Base-by-base conservation (phyloP, 176 grass and related monocot genomes). In the Echinochloa phyllopogon region DNA sequence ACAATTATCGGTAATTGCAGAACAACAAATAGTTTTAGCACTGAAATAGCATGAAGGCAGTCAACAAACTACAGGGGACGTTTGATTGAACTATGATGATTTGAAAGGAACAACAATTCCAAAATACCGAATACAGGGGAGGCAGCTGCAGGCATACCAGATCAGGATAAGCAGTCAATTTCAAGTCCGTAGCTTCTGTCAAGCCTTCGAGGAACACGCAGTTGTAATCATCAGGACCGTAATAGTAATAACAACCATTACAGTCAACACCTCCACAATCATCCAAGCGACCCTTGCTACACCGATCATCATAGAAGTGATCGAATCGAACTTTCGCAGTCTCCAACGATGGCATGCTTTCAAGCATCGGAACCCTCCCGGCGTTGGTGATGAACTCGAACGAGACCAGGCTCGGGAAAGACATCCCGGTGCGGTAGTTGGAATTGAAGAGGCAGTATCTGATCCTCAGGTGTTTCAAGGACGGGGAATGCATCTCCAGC, bases 171-270 rank as follows among this genome's bases (percentile, higher is more conserved):
- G 51, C 50, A 23, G 50, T 40, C 73, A 75, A 57, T 3, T 57
- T 3, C 10, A 75, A 57, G 51, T 38, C 0, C 3, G 2, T 57
- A 40, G 51, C 50, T 75, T 75, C 73, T 1, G 4, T 15, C 33
- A 75, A 57, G 18, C 73, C 73, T 40, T 75, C 2, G 0, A 75
- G 73, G 40, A 75, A 75, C 20, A 76, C 20, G 38, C 74, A 41
- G 18, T 8, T 5, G 18, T 6, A 58, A 39, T 24, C 74, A 58
- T 41, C 52, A 39, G 51, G 51, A 13, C 36, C 74, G 1, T 58
- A 76, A 15, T 76, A 76, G 10, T 76, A 23, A 38, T 23, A 8
- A 41, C 73, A 76, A 56, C 33, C 73, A 0, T 4, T 0, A 41
- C 51, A 75, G 18, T 9, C 0, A 57, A 10, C 33, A 75, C 41